Percentiles rank a stretch among this genome's conserved stretches.
These are phyloP conservation scores for Acephala macrosclerotiorum DNA, from an alignment of 2,329 filamentous ascomycete genomes.

Conservation along the genomic window DNA sequence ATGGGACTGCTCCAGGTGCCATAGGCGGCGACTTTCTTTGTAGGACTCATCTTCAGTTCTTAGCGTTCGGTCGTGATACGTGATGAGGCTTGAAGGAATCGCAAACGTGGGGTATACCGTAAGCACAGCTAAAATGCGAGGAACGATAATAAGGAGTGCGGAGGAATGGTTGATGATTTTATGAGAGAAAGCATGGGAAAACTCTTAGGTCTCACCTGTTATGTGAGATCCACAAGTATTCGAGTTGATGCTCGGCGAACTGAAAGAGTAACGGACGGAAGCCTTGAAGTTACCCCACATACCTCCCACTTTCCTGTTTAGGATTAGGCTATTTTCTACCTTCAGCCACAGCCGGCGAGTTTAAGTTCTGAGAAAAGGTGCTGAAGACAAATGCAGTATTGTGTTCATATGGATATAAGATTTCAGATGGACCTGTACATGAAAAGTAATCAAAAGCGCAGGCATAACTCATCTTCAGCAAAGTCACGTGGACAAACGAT, in stretches of 20 bases:
- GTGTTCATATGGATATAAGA: too few species aligned
- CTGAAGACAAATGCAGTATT: background rate
- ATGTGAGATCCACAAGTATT: background rate
- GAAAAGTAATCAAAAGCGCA: too few species aligned
- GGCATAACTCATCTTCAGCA: too few species aligned
- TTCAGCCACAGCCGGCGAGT: too few species aligned
- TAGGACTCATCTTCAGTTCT: conserved; percentile 17
- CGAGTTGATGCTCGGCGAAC: too few species aligned
- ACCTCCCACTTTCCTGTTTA: background rate
- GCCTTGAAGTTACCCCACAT: background rate
- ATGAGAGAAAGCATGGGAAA: background rate
- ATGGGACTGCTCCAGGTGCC: conserved; percentile 50
- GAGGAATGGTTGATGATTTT: background rate
- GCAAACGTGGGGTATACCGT: background rate
- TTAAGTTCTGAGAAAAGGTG: too few species aligned
- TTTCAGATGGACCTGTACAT: too few species aligned
- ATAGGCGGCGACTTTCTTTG: conserved; percentile 40
- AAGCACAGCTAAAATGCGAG: background rate
- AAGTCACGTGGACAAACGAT: too few species aligned
- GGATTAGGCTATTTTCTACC: too few species aligned
- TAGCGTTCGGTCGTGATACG: background rate
- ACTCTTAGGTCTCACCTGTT: background rate
- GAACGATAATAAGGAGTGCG: background rate
- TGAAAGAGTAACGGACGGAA: too few species aligned
- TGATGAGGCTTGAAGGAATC: background rate